A percentile compares a stretch with the other conserved stretches of the same genome.
Conservation (phyloP, 202 grass and related monocot genomes). For the Hordeum pubiflorum region DNA sequence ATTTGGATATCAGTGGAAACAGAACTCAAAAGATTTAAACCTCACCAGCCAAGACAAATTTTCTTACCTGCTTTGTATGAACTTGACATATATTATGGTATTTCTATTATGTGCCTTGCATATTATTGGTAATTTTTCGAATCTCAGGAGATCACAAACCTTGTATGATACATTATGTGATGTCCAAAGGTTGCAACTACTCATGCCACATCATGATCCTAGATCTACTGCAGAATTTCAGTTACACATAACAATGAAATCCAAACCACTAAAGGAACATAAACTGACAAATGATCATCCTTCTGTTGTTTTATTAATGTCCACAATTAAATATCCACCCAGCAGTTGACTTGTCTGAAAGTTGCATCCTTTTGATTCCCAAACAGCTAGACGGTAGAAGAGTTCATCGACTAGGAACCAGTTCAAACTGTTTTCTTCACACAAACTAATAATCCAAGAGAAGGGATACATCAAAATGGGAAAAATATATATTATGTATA, state of each 20-base stretch:
- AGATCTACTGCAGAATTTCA: background rate
- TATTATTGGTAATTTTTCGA: background rate
- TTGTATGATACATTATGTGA: background rate
- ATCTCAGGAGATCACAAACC: background rate
- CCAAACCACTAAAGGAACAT: background rate
- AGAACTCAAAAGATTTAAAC: background rate
- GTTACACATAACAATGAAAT: slow-evolving; percentile 1
- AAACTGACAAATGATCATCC: background rate
- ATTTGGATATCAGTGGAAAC: background rate
- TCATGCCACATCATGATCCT: background rate
- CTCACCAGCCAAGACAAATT: background rate
- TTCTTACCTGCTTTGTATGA: background rate
- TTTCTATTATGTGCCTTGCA: background rate
- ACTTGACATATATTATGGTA: background rate
- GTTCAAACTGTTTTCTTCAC: background rate
- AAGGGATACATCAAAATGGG: background rate
- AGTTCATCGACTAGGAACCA: background rate
- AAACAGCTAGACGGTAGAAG: background rate
- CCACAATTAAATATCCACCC: background rate
- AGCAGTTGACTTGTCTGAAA: background rate
- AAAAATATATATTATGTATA: background rate
- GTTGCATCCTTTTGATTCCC: background rate
- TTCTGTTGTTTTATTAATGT: background rate
- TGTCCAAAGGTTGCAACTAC: background rate
- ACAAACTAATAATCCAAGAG: background rate